Conservation (phyloP, 805 yeast genomes). For the Lipomyces anomalus region DNA sequence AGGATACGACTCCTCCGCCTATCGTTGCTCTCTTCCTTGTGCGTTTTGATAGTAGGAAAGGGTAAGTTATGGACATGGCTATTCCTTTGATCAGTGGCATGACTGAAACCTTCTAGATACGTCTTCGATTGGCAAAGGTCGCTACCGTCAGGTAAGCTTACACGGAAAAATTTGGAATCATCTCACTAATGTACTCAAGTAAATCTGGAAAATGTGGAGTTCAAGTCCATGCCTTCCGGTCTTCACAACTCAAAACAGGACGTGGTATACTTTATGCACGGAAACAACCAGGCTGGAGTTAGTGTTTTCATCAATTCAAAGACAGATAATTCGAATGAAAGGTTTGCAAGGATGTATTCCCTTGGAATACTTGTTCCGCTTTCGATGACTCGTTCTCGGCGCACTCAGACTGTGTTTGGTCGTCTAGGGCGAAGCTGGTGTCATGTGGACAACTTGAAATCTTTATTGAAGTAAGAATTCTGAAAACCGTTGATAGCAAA, state of each 20-base stretch:
- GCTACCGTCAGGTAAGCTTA: slow-evolving; percentile 24
- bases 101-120: slow-evolving; percentile 4
- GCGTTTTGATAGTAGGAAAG: slow-evolving; percentile 48
- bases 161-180: background rate
- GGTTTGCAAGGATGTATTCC: slow-evolving; percentile 45
- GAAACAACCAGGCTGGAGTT: slow-evolving; percentile 39
- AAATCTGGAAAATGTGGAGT: slow-evolving; percentile 47
- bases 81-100: slow-evolving; percentile 33
- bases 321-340: slow-evolving; percentile 27
- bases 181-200: slow-evolving; percentile 2
- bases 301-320: slow-evolving; percentile 47
- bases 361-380: slow-evolving; percentile 46
- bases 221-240: slow-evolving; percentile 64
- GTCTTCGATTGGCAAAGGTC: slow-evolving; percentile 20
- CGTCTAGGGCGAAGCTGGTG: slow-evolving; percentile 25
- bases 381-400: slow-evolving; percentile 14
- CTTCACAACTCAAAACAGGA: slow-evolving; percentile 50
- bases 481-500: slow-evolving; percentile 18
- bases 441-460: slow-evolving; percentile 37
- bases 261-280: slow-evolving; percentile 48
- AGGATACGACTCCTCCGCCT: too few relatives aligned
- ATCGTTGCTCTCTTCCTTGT: slow-evolving; percentile 42
- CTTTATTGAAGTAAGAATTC: slow-evolving; percentile 16
- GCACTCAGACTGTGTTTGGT: background rate
- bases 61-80: slow-evolving; percentile 39